Percentiles rank a stretch among this genome's conserved stretches.
phyloP scores from a whole-genome alignment of 2,329 filamentous ascomycete species.

The Penicillium sp. region DNA sequence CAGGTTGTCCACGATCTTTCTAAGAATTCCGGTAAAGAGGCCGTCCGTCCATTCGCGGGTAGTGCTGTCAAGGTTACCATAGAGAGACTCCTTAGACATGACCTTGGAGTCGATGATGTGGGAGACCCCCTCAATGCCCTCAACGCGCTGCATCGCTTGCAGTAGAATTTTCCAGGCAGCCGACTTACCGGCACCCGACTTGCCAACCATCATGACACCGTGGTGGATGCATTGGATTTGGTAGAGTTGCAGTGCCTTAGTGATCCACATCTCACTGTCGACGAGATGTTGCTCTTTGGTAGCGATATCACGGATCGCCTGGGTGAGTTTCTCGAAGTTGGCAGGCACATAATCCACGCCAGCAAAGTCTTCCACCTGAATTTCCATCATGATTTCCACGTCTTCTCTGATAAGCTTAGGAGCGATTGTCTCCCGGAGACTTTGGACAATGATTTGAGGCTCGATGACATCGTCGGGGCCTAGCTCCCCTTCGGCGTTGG shows the following conservation, averaged over 20 bases:
- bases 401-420: constrained; percentile 93
- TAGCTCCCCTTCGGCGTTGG: constrained; percentile 53
- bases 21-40: constrained; percentile 93
- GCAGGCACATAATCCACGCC: constrained; percentile 91
- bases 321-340: constrained; percentile 73
- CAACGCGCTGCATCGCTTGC: constrained; percentile 84
- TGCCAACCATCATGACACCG: constrained; percentile 99
- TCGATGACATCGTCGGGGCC: constrained; percentile 74
- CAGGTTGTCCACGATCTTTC: constrained; percentile 98
- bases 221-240: constrained; percentile 98
- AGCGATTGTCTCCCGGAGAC: constrained; percentile 95
- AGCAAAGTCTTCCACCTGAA: constrained; percentile 85
- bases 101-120: constrained; percentile 99
- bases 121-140: constrained; percentile 87
- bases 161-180: constrained; percentile 90
- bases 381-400: constrained; percentile 79
- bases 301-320: constrained; percentile 78
- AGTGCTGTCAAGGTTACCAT: constrained; percentile 92
- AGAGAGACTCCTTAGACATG: constrained; percentile 98
- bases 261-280: constrained; percentile 93
- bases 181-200: constrained; percentile 96
- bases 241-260: constrained; percentile 92
- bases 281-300: constrained; percentile 75
- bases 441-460: constrained; percentile 97
- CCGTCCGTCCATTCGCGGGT: constrained; percentile 99